These are phyloP conservation scores for Epichloe gansuensis DNA, from an alignment of 2,329 filamentous ascomycete species.

Conservation along the genomic window DNA sequence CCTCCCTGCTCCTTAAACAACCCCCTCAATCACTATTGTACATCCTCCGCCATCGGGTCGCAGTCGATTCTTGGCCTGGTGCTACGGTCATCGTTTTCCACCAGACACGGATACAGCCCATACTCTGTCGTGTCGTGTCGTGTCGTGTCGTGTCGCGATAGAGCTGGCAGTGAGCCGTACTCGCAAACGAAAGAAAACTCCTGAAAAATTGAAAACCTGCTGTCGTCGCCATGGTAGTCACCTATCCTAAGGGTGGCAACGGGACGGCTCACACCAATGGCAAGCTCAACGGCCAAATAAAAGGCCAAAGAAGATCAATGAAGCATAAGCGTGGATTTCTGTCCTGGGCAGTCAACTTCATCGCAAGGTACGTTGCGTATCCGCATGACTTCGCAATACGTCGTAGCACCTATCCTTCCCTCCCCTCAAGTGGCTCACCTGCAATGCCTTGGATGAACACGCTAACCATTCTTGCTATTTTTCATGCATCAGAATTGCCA, in stretches of 20 bases:
- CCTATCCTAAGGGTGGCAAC: conserved; percentile 24
- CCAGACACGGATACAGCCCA: background rate
- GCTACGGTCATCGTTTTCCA: background rate
- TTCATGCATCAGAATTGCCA: conserved; percentile 44
- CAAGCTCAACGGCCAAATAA: conserved; percentile 19
- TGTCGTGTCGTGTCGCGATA: background rate
- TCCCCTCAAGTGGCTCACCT: no score
- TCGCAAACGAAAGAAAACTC: background rate
- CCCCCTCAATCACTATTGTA: background rate
- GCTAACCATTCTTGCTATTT: background rate
- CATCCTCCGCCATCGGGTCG: background rate
- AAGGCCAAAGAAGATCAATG: conserved; percentile 10
- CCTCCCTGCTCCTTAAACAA: background rate
- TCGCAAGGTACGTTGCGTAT: conserved; percentile 37
- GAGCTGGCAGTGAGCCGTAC: background rate
- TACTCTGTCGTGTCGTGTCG: no score
- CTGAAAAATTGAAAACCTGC: background rate
- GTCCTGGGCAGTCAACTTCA: conserved; percentile 30
- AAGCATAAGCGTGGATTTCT: conserved; percentile 18
- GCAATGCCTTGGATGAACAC: no score
- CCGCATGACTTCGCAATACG: no score
- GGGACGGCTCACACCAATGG: conserved; percentile 25
- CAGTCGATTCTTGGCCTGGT: background rate
- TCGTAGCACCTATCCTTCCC: no score
- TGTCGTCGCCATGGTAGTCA: conserved; percentile 18